Percentiles rank a stretch among this genome's conserved stretches.
Conservation (phyloP, 306 rosid genomes). For the Mimosa bimucronata region DNA sequence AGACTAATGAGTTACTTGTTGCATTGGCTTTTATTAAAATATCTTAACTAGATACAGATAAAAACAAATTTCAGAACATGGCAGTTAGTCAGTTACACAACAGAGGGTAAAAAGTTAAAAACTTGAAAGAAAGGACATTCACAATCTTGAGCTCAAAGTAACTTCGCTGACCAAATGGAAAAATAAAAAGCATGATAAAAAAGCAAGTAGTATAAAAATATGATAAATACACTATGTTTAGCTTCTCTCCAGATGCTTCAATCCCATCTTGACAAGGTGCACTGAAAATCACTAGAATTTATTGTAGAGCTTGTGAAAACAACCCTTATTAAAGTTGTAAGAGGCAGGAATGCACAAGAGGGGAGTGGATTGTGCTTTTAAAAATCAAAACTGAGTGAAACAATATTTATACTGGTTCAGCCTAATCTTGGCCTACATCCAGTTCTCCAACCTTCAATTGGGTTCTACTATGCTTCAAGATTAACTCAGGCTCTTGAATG, state of each 20-base stretch:
- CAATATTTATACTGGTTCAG: too few species aligned
- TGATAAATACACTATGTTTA: conserved; percentile 8
- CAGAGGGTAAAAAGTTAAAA: not conserved
- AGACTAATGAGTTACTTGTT: conserved; percentile 69
- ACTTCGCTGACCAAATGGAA: conserved; percentile 16
- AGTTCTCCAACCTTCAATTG: too few species aligned
- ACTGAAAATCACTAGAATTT: not conserved
- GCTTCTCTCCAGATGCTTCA: not conserved
- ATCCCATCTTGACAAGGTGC: not conserved
- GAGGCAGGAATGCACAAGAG: too few species aligned
- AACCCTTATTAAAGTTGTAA: not conserved
- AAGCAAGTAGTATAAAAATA: conserved; percentile 9
- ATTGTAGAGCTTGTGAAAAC: not conserved
- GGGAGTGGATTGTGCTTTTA: too few species aligned
- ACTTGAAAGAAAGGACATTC: conserved; percentile 18
- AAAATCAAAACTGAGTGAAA: too few species aligned
- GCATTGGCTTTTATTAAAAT: not conserved
- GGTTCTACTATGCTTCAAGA: too few species aligned
- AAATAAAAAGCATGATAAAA: not conserved
- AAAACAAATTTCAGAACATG: conserved; percentile 22
- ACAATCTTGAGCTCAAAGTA: conserved; percentile 23
- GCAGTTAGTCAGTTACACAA: conserved; percentile 28
- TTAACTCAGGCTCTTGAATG: too few species aligned
- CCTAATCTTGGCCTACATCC: too few species aligned
- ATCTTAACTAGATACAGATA: conserved; percentile 41